Conservation (phyloP, 179 eudicot species). For the Actinidia arguta region DNA sequence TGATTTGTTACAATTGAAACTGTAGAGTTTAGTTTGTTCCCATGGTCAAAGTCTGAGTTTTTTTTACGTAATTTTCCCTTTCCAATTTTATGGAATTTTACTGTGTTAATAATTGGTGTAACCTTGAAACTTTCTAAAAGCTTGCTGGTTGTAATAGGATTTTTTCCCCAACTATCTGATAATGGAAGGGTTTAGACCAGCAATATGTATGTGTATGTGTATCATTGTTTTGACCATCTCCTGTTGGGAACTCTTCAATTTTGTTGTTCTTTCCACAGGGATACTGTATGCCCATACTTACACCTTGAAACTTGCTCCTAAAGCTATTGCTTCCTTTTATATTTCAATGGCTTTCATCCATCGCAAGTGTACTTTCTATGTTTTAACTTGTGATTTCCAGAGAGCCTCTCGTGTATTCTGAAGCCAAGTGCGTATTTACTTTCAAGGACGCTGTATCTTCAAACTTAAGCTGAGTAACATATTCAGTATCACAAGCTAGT, state of each 20-base stretch:
- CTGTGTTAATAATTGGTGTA: too few relatives aligned
- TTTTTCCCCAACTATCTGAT: background rate
- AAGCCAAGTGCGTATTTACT: constrained; percentile 96
- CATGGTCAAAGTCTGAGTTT: too few relatives aligned
- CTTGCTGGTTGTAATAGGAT: background rate
- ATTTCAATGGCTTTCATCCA: background rate
- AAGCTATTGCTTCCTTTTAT: background rate
- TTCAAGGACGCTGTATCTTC: constrained; percentile 92
- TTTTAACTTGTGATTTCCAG: constrained; percentile 42
- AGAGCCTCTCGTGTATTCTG: constrained; percentile 97
- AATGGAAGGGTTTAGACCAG: background rate
- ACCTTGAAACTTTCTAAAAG: background rate
- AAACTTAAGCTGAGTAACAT: constrained; percentile 56
- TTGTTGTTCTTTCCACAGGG: background rate
- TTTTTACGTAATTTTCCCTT: too few relatives aligned
- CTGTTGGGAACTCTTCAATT: background rate
- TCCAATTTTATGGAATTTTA: too few relatives aligned
- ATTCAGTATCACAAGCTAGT: background rate
- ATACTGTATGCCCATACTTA: background rate
- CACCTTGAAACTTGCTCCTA: too few relatives aligned
- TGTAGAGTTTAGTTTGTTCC: too few relatives aligned
- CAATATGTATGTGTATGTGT: too few relatives aligned
- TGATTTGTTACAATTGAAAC: too few relatives aligned
- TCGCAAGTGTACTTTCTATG: background rate
- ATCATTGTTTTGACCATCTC: background rate